Base-by-base conservation (phyloP, 805 yeast species). In the Ogataea sp. region DNA sequence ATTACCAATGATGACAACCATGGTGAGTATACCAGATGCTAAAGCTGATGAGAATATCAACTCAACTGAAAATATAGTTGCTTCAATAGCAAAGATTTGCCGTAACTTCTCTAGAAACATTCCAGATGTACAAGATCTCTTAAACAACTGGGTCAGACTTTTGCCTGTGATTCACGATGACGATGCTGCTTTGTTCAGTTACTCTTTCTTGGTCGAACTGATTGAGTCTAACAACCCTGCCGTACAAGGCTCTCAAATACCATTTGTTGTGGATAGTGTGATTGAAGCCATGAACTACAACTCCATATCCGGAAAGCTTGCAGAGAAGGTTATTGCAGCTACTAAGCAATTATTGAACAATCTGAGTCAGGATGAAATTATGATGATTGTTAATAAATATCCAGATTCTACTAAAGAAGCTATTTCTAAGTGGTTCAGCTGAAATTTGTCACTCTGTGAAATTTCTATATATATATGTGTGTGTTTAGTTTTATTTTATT, bases 131-230 rank as follows among this genome's bases (percentile, higher is more conserved):
- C 76, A 82, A 45, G 67, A 72, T 20, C 73, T 84, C 20, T 65
- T 85, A 36, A 72, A 69, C 24, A 81, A 73, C 43, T 93, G 97
- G 97, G 65, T 93, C 39, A 71, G 72, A 44, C 71, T 86, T 10
- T 73, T 93, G 48, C 98, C 97, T 18, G 73, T 90, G 32, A 61
- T 79, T 18, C 83, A 78, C 49, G 97, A 93, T 58, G 83, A 78
- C 32, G 93, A 84, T 48, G 95, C 95, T 4, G 97, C 97, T 4
- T 78, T 87, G 14, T 86, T 72, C 58, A 78, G 86, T 16, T 93
- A 87, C 63, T 69, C 72, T 49, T 89, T 86, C 56, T 66, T 89
- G 47, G 65, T 79, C 8, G 83, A 81, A 44, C 66, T 89, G 52
- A 80, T 88, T 32, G 80, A 80, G 37, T 71, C 70, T 39, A 71